Evolutionary conservation across 306 rosid species (phyloP).

Genomic region (Sicyos baderoa): DNA sequence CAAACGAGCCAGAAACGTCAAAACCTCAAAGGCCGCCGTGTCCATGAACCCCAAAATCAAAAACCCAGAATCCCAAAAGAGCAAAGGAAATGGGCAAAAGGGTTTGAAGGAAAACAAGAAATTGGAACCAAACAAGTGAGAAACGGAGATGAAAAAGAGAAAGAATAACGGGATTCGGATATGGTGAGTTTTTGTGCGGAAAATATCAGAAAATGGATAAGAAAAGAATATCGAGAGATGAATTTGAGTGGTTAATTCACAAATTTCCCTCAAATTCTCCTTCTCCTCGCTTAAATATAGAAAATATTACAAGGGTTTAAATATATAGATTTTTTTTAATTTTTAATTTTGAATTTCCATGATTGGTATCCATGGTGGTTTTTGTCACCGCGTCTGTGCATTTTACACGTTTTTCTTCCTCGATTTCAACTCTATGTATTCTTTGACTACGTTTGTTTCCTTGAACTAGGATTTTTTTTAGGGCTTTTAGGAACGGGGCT

Average conservation of each 20-base stretch:
- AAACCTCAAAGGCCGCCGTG: constrained; percentile 34
- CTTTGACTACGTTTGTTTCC: background rate
- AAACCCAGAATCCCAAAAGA: background rate
- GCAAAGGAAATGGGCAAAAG: constrained; percentile 1
- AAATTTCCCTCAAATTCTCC: background rate
- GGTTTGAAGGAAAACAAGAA: background rate
- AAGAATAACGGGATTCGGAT: too few relatives aligned
- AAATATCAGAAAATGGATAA: constrained; percentile 41
- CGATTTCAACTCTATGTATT: background rate
- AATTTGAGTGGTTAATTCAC: constrained; percentile 19
- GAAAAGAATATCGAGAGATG: constrained; percentile 34
- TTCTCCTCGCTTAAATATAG: constrained; percentile 14
- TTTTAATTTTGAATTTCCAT: background rate
- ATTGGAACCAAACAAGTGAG: background rate
- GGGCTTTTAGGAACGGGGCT: too few relatives aligned
- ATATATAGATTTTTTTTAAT: background rate
- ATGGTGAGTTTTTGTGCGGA: too few relatives aligned
- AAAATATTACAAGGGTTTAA: background rate
- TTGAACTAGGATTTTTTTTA: too few relatives aligned
- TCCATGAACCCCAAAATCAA: constrained; percentile 27
- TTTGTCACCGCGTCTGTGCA: constrained; percentile 2
- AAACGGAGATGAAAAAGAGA: background rate
- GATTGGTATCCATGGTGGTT: background rate
- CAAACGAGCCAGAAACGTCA: constrained; percentile 48
- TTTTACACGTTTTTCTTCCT: constrained; percentile 12